Base-by-base conservation (phyloP, 331 rosid species). In the Quercus lobata region DNA sequence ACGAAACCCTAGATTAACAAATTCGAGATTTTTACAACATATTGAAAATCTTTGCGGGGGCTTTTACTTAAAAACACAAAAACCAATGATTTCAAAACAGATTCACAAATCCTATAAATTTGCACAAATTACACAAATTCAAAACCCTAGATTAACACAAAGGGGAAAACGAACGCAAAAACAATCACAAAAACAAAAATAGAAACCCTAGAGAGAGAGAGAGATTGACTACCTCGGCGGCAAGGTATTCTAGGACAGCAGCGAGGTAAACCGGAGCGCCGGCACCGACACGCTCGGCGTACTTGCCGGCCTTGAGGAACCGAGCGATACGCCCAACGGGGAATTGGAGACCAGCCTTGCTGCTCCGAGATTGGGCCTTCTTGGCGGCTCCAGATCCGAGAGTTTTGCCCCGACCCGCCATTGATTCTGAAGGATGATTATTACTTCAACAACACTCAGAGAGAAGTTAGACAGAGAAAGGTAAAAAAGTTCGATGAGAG, bases 291-390 rank as follows among this genome's bases (percentile, higher is more conserved):
- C 97, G 90, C 76, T 94, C 97, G 15, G 98, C 97, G 27, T 94
- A 94, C 81, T 94, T 94, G 1, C 97, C 97, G 55, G 97, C 97
- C 41, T 94, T 92, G 78, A 94, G 82, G 44, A 94, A 92, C 37
- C 97, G 85, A 4, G 98, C 97, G n/a, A 94, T 94, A 86, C 97
- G 97, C 15, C 97, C 97, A 15, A 94, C 97, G 0, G 97, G 98
- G 24, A 94, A 94, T 74, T 94, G 97, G 24, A 94, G 83, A 0
- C 97, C 97, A 7, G 98, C 97, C 71, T 94, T 94, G 87, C 97
- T 92, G 44, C 97, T 92, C 75, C 98, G 86, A 0, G 97, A 94
- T 1, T 93, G 90, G 17, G 97, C 98, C 88, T 94, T 92, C 87
- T 94, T 94, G 2, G 94, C 83, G 5, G 88, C 80, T 0, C 94